Base-by-base conservation (phyloP, 2,329 filamentous ascomycete species). In the Aspergillus arachidicola region DNA sequence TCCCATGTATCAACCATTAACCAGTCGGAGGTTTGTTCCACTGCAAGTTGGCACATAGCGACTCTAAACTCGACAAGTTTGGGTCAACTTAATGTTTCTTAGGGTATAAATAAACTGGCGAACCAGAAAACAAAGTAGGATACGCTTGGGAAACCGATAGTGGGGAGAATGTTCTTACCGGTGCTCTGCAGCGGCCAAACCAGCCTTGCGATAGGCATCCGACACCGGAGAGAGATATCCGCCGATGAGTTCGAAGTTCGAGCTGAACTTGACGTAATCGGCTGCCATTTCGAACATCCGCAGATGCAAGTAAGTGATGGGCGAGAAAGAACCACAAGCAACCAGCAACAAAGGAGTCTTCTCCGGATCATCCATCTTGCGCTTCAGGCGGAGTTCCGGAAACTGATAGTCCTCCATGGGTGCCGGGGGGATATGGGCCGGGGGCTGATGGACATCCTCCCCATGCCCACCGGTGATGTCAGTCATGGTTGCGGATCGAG, bases 1-100 rank as follows among this genome's bases (percentile, higher is more conserved):
- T 97, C 94, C 90, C 91, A 96, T 0, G 91, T 88, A 75, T 96
- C 93, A 53, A 95, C 91, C 88, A 93, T 93, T 64, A 96, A 83
- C 89, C 91, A 93, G 70, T 88, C 87, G 57, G 89, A 89, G 58
- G 91, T 89, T 69, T 91, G 85, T 32, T 80, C 78, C 28, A 93
- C 89, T 9, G 93, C 93, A 43, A 96, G 83, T 71, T 91, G 86
- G 78, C 93, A 96, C 94, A 97, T 97, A 66, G 90, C 88, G 67
- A 95, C 86, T 69, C 86, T 87, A 62, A 63, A 57, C 28, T 10
- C n/a, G 50, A n/a, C 55, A 26, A 12, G 36, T 58, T 32, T 11
- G n/a, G 23, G 34, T 66, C 45, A 67, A 48, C 36, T 12, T 41
- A 26, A 4, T 19, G 12, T 34, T 51, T 14, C 6, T 55, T 26